Evolutionary conservation across 805 yeast species (phyloP), one percentile per base, ranked within the genome.

Genomic region (Myxozyma mucilagina): DNA sequence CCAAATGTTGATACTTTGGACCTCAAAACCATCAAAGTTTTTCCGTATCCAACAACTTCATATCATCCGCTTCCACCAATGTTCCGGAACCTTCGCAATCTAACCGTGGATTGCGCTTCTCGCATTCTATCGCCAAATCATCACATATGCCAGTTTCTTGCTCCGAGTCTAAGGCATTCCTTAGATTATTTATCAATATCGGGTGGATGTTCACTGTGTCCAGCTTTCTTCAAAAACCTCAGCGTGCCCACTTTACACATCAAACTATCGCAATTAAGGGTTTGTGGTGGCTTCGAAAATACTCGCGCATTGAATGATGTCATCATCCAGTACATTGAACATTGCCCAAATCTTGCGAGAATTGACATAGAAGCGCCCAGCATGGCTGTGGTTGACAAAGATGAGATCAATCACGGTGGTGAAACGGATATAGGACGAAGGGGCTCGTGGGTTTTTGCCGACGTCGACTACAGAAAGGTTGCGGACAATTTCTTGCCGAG

Each of bases 141-240:
- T 34, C 67, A 63, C 48, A 63, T 63, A 29, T 63, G 67, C 63
- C 32, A 43, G 18, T 59, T 63, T 41, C 47, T 63, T 14, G 67
- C 61, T 8, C 65, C 65, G 10, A 44, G 57, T 10, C 44, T 63
- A 10, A 50, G 59, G 18, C 32, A 42, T 10, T 47, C 61, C 2
- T 52, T 63, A n/a, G 53, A 56, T 31, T 49, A 24, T 18, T 56
- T 63, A 11, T 35, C 48, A 5, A 38, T 63, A 16, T 50, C 49
- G 38, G 67, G 67, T n/a, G 67, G 67, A n/a, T 53, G 67, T 41
- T 63, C 67, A 43, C 56, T 63, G 8, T 63, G 67, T 50, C 63
- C 67, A 14, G 52, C 48, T 10, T 63, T 63, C 38, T 63, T 63
- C 56, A 48, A 58, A 18, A 61, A 57, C 42, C 57, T 63, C 16